These are phyloP conservation scores for Coffea canephora DNA, from an alignment of 257 asterid genomes.

Conservation along the genomic window DNA sequence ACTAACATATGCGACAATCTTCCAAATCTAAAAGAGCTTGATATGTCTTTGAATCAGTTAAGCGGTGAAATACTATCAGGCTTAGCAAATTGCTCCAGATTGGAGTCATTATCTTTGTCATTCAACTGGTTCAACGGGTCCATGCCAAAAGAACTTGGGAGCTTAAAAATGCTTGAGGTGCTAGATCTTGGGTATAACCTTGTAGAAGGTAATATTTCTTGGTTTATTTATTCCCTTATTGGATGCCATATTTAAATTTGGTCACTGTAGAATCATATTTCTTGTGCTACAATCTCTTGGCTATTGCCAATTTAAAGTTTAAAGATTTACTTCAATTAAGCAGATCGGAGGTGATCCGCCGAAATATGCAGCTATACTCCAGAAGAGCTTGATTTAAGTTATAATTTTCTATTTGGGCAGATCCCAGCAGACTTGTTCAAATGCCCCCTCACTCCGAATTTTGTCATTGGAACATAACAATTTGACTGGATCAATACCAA, in stretches of 20 bases:
- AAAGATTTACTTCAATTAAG: no score
- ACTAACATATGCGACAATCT: not conserved
- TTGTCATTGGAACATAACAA: no score
- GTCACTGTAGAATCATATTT: no score
- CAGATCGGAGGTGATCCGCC: no score
- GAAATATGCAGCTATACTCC: no score
- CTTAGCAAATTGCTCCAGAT: constrained; percentile 1
- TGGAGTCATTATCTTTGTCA: constrained; percentile 6
- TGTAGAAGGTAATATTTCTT: not conserved
- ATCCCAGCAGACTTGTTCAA: no score
- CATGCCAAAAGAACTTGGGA: constrained; percentile 22
- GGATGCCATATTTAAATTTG: not conserved
- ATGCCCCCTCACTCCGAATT: no score
- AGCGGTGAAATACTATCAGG: not conserved
- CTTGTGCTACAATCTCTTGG: no score
- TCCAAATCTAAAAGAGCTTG: not conserved
- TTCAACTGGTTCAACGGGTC: constrained; percentile 17
- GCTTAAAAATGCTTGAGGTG: constrained; percentile 14
- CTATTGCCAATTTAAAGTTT: no score
- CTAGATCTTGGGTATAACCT: constrained; percentile 15
- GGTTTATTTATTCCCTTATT: not conserved
- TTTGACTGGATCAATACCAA: constrained; percentile 28
- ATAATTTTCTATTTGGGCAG: no score
- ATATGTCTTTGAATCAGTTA: not conserved
- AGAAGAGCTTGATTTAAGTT: no score